Percentiles rank a stretch among this genome's conserved stretches.
Conservation (phyloP, 2,329 filamentous ascomycete genomes). For the Pseudogymnoascus sp. region DNA sequence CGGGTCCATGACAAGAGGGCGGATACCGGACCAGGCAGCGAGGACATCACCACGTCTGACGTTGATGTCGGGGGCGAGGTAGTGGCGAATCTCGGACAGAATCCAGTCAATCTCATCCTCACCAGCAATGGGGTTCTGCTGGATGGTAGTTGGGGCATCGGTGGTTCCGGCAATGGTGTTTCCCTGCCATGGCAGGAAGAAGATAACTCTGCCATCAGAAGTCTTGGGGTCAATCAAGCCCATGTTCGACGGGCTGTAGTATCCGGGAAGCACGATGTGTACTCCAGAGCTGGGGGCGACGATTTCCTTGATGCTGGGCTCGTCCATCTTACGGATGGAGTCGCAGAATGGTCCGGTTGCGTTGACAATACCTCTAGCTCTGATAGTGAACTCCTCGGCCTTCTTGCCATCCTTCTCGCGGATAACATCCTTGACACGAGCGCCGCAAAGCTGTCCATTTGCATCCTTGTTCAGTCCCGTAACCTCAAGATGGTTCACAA, state of each 20-base stretch:
- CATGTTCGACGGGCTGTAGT: conserved; percentile 75
- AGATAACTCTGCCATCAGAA: conserved; percentile 78
- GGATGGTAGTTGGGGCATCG: conserved; percentile 64
- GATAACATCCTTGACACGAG: conserved; percentile 60
- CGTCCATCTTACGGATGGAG: conserved; percentile 74
- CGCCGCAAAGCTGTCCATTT: conserved; percentile 62
- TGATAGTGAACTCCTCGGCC: conserved; percentile 55
- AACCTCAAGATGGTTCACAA: conserved; percentile 74
- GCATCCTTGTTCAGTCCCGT: conserved; percentile 64
- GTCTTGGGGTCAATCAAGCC: conserved; percentile 75
- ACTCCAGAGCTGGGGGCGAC: conserved; percentile 75
- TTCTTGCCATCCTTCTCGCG: conserved; percentile 52
- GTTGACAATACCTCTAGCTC: conserved; percentile 73
- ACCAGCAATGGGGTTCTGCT: conserved; percentile 61
- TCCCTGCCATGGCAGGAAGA: conserved; percentile 83
- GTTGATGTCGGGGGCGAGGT: conserved; percentile 71
- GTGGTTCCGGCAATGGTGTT: conserved; percentile 83
- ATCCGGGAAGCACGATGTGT: conserved; percentile 74
- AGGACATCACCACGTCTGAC: conserved; percentile 74
- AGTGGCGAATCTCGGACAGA: conserved; percentile 67
- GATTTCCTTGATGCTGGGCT: conserved; percentile 60
- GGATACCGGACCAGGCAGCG: conserved; percentile 76
- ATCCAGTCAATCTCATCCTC: conserved; percentile 83
- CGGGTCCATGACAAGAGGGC: conserved; percentile 73
- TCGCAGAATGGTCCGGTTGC: conserved; percentile 80